Evolutionary conservation across 192 early-diverging fungal genomes (phyloP), one percentile per base, ranked within the genome.

Genomic region (Backusella tuberculispora): DNA sequence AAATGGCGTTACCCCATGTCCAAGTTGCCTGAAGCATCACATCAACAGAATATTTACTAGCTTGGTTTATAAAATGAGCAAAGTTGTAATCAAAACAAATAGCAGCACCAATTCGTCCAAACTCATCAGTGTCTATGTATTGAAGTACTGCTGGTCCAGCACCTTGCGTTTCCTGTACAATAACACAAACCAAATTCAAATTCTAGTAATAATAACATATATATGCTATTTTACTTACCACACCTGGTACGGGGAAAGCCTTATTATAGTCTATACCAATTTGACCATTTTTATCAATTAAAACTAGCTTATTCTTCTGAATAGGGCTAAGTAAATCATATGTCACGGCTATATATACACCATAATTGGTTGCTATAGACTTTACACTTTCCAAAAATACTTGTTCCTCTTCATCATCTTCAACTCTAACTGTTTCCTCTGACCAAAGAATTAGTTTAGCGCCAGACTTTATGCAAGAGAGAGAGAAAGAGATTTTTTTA

Each of bases 71-170:
- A 53, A 85, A 73, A 24, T 80, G 74, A 1, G 78, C 80, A 14
- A 87, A 87, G 48, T 86, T 83, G 70, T 82, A 63, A 41, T 87
- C 85, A 34, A 86, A 80, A 24, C 85, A 86, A 26, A 86, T 86
- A 0, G 83, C 81, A 0, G 66, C 81, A 17, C 80, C 78, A 14
- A 86, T 37, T 5, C 72, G 73, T 19, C 81, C 85, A 71, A 78
- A 81, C 4, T 81, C 78, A 2, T 78, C 75, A 14, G 80, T 72
- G 17, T 83, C 78, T 1, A 74, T 73, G 14, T 76, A 63, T 4
- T 78, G 83, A 29, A 85, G 48, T 1, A 60, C 47, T 14, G 78
- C 65, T 3, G 79, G 81, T 15, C 85, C 85, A 19, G 84, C 66
- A 44, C 63, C 60, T 0, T 74, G 77, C 0, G 75, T 77, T 66